These are phyloP conservation scores for Kluyveromyces nonfermentans DNA, from an alignment of 805 yeast genomes.

Conservation along the genomic window DNA sequence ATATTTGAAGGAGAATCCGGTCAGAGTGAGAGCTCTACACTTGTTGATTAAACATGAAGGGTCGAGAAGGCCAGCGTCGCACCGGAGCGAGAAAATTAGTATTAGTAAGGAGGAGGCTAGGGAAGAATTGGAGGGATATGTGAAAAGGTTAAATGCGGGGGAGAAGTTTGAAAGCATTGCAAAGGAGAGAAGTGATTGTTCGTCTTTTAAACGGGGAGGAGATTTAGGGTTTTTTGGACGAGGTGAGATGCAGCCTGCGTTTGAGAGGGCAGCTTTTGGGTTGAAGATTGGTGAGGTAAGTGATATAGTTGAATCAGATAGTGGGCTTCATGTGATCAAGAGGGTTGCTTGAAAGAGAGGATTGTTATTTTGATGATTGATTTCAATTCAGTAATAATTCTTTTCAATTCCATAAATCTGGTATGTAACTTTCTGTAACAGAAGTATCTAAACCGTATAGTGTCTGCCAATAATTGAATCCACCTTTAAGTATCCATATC, in stretches of 20 bases:
- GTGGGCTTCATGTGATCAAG: constrained; percentile 84
- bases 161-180: constrained; percentile 65
- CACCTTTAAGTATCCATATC: constrained; percentile 72
- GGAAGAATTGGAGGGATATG: constrained; percentile 47
- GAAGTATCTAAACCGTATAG: constrained; percentile 55
- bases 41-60: constrained; percentile 73
- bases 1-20: constrained; percentile 50
- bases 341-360: constrained; percentile 57
- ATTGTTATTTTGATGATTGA: constrained; percentile 7
- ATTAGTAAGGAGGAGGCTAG: constrained; percentile 78
- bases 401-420: constrained; percentile 33
- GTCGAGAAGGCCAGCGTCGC: constrained; percentile 84
- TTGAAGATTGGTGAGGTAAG: constrained; percentile 77
- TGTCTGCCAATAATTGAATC: constrained; percentile 78
- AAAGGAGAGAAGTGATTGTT: constrained; percentile 76
- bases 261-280: constrained; percentile 79
- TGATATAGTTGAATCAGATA: constrained; percentile 75
- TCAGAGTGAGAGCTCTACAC: constrained; percentile 72
- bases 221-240: constrained; percentile 83
- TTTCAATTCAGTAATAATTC: not conserved
- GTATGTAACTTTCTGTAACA: constrained; percentile 55
- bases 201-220: constrained; percentile 79
- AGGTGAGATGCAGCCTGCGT: constrained; percentile 93
- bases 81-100: constrained; percentile 74
- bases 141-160: constrained; percentile 57